Evolutionary conservation across 2,329 filamentous ascomycete genomes (phyloP), one percentile per base, ranked within the genome.

Genomic region (Colletotrichum australisinense): DNA sequence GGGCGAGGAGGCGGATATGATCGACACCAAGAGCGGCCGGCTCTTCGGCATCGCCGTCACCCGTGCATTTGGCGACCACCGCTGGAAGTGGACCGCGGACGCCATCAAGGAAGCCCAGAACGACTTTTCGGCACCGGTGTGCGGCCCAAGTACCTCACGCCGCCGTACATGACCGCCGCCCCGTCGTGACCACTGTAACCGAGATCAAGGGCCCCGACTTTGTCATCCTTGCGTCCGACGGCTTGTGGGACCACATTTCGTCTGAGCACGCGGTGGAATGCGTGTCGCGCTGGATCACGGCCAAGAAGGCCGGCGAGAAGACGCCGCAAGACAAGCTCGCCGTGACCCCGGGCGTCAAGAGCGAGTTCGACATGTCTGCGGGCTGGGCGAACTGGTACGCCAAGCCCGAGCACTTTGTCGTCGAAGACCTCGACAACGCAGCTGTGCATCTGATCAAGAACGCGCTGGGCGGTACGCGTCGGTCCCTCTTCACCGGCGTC

Each of bases 371-470:
- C n/a, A 74, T 75, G 7, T 73, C 80, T 2, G 77, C 76, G 5
- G 68, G 70, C 62, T 78, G 77, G 69, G 77, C 70, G 2, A 62
- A 60, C 32, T 73, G 70, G 70, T 19, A 12, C 22, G 67, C 79
- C 11, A 78, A 77, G 1, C 77, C 78, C 0, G 88, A 89, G 75
- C 88, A 93, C 63, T 94, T 95, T 74, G 91, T 93, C 1, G 90
- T 95, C 4, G 91, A 94, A 79, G 94, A 97, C 79, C 69, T 83
- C 4, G 70, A 73, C 56, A 97, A 95, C 77, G 94, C 90, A 6
- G 94, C 94, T 0, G 95, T 94, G 0, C 94, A 96, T 81, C 87
- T 97, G 52, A 89, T 95, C 55, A 90, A 94, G 75, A 97, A 97
- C 78, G 93, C 93, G 0, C 88, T 97, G 16, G 94, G 94, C 52